phyloP scores from a whole-genome alignment of 164 flowering plant species.

The Magnolia changhungtana region DNA sequence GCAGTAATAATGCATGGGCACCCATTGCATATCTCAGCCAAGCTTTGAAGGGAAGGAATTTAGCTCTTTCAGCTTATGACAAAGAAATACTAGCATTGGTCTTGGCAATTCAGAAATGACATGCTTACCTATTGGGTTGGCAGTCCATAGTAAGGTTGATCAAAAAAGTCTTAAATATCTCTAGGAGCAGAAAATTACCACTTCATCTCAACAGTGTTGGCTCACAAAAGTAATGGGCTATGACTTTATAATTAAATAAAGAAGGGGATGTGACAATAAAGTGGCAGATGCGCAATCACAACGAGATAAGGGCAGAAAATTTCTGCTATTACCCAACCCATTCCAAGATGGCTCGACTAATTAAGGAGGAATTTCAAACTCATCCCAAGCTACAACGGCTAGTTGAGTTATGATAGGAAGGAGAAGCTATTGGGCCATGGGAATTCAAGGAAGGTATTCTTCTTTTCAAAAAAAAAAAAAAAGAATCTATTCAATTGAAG shows the following conservation, averaged over 20 bases:
- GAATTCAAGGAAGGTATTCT: not conserved
- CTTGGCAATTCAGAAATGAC: not conserved
- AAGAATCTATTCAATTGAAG: not conserved
- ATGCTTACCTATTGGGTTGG: not conserved
- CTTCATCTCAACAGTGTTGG: not conserved
- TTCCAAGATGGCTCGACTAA: not conserved
- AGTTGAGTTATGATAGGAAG: not conserved
- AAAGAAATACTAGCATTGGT: not conserved
- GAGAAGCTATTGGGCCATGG: conserved; percentile 8
- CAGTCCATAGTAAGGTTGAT: not conserved
- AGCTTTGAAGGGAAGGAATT: not conserved
- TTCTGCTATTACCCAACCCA: not conserved
- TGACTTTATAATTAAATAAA: not conserved
- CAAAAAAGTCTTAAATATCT: not conserved
- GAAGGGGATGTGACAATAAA: not conserved
- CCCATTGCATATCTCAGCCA: conserved; percentile 2
- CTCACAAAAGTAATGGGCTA: not conserved
- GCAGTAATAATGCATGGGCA: not conserved
- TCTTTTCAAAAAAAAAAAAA: not conserved
- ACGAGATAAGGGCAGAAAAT: not conserved
- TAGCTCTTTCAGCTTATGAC: not conserved
- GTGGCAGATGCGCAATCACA: not conserved
- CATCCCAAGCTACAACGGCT: not conserved
- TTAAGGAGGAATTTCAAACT: not conserved
- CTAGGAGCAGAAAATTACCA: not conserved